Percentiles rank a stretch among this genome's conserved stretches.
Conservation (phyloP, 441 rosid species). For the Populus tomentosa region DNA sequence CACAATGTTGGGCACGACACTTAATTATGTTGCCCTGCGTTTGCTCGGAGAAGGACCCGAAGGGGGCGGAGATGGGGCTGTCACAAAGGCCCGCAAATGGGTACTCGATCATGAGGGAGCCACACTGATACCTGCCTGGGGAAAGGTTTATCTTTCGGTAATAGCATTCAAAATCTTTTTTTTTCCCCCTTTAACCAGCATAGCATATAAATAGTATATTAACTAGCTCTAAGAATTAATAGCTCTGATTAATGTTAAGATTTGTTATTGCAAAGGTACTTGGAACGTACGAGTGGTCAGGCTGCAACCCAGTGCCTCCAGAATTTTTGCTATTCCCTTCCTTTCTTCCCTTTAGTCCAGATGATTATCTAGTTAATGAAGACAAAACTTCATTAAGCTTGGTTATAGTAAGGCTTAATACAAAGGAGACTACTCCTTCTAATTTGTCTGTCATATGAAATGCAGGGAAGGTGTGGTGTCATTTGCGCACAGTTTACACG, state of each 20-base stretch:
- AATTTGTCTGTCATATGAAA: not conserved
- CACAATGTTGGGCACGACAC: constrained; percentile 53
- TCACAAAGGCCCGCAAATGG: constrained; percentile 51
- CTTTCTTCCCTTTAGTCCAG: constrained; percentile 50
- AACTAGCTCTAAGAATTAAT: not conserved
- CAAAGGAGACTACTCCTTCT: not conserved
- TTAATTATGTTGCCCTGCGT: constrained; percentile 58
- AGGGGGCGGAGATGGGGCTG: constrained; percentile 36
- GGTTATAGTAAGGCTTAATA: not conserved
- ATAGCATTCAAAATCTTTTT: not conserved
- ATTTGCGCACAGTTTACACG: constrained; percentile 47
- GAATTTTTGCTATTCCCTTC: constrained; percentile 66
- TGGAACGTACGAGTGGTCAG: constrained; percentile 75
- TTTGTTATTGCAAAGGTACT: constrained; percentile 35
- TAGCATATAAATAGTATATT: not conserved
- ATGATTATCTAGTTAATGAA: constrained; percentile 8
- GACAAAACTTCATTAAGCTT: not conserved
- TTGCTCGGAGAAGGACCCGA: constrained; percentile 51
- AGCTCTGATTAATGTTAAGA: no score
- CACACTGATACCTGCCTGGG: constrained; percentile 47
- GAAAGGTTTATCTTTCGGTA: constrained; percentile 54
- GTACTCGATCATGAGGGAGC: constrained; percentile 61
- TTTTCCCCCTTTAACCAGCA: no score
- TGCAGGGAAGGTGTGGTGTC: constrained; percentile 59
- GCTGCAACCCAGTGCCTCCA: constrained; percentile 71